phyloP scores from a whole-genome alignment of 2,329 filamentous ascomycete species.

The Diaporthe sp. region DNA sequence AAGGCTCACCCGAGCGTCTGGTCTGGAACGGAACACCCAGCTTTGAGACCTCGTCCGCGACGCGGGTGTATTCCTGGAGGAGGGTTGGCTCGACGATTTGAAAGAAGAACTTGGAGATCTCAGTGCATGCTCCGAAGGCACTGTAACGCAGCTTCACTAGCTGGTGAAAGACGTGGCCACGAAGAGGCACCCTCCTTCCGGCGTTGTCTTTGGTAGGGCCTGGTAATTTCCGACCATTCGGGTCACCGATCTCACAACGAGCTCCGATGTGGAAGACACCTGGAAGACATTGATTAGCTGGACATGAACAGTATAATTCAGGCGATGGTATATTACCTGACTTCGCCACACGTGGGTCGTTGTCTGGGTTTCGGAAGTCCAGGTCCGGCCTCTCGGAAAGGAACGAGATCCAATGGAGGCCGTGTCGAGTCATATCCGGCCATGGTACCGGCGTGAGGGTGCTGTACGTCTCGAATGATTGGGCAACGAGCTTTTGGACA shows the following conservation, averaged over 20 bases:
- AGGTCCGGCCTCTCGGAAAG: background rate
- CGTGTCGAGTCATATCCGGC: slow-evolving; percentile 13
- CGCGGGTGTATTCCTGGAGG: background rate
- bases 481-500: background rate
- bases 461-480: slow-evolving; percentile 10
- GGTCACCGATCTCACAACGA: background rate
- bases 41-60: background rate
- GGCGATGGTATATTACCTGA: background rate
- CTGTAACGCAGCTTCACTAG: background rate
- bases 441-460: background rate
- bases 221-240: background rate
- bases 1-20: background rate
- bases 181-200: background rate
- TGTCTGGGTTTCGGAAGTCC: slow-evolving; percentile 8
- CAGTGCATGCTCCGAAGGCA: background rate
- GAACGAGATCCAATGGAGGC: slow-evolving; percentile 1
- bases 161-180: background rate
- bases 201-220: background rate
- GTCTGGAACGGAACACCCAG: background rate
- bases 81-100: background rate
- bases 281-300: background rate
- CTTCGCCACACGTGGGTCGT: background rate
- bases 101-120: slow-evolving; percentile 15
- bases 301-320: background rate
- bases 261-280: slow-evolving; percentile 12